Evolutionary conservation across 179 eudicot species (phyloP).

Genomic region (Sideroxylon spinosum): DNA sequence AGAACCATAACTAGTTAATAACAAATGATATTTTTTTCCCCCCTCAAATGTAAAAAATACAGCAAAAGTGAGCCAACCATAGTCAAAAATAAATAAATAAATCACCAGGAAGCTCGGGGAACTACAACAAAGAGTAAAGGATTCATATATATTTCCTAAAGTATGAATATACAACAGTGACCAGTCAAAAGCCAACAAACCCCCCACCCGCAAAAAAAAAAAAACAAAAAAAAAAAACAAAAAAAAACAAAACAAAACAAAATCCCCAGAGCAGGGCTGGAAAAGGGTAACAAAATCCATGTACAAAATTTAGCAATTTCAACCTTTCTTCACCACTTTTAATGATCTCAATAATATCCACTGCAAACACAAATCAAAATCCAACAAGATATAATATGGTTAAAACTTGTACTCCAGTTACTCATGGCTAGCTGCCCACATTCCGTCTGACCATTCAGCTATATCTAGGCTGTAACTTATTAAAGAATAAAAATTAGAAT

Average conservation of each 20-base stretch:
- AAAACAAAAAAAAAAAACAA: not conserved
- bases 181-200: not conserved
- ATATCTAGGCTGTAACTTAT: not conserved
- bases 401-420: not conserved
- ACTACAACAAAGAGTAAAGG: not conserved
- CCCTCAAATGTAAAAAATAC: too few relatives aligned
- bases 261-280: not conserved
- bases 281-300: not conserved
- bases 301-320: not conserved
- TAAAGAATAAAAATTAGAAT: too few relatives aligned
- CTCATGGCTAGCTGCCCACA: not conserved
- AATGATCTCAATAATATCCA: not conserved
- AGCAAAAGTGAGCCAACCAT: not conserved
- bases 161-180: not conserved
- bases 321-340: not conserved
- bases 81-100: not conserved
- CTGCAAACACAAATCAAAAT: not conserved
- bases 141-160: not conserved
- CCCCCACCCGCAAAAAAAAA: not conserved
- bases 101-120: not conserved
- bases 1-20: not conserved
- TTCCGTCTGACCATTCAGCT: not conserved
- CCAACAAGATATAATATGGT: not conserved
- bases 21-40: too few relatives aligned
- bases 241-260: too few relatives aligned